Evolutionary conservation across 768 basidiomycete genomes (phyloP).

Genomic region (Boletus coccyginus): DNA sequence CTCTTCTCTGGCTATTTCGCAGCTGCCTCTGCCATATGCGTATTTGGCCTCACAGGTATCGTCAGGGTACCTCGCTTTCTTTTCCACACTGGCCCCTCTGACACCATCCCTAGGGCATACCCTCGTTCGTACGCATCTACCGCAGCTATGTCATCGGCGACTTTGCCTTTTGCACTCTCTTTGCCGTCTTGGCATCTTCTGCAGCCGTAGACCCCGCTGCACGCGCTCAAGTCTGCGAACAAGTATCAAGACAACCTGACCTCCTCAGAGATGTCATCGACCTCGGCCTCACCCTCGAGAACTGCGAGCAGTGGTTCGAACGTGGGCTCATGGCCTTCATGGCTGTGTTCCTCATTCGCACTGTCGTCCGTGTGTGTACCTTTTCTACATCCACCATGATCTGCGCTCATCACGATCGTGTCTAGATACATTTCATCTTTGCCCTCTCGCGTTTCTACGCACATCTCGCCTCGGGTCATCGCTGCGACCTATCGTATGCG

Average conservation of each 20-base stretch:
- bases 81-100: not conserved
- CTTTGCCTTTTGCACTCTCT: constrained; percentile 65
- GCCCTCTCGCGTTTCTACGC: constrained; percentile 66
- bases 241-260: constrained; percentile 72
- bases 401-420: not conserved
- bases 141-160: constrained; percentile 81
- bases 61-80: constrained; percentile 49
- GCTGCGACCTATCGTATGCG: constrained; percentile 1
- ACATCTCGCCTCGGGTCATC: constrained; percentile 46
- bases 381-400: not conserved
- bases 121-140: constrained; percentile 72
- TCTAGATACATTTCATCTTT: constrained; percentile 73
- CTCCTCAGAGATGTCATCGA: constrained; percentile 67
- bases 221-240: constrained; percentile 67
- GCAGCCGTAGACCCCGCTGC: constrained; percentile 53
- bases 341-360: constrained; percentile 55
- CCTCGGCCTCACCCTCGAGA: constrained; percentile 72
- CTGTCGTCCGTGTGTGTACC: constrained; percentile 61
- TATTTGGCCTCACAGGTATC: constrained; percentile 67
- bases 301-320: constrained; percentile 79
- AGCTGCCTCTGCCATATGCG: constrained; percentile 59
- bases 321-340: constrained; percentile 58
- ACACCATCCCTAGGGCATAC: constrained; percentile 46
- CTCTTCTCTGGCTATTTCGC: constrained; percentile 66
- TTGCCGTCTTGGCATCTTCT: constrained; percentile 55